These are phyloP conservation scores for Pestalotiopsis sp. DNA, from an alignment of 2,329 filamentous ascomycete genomes.

Conservation along the genomic window DNA sequence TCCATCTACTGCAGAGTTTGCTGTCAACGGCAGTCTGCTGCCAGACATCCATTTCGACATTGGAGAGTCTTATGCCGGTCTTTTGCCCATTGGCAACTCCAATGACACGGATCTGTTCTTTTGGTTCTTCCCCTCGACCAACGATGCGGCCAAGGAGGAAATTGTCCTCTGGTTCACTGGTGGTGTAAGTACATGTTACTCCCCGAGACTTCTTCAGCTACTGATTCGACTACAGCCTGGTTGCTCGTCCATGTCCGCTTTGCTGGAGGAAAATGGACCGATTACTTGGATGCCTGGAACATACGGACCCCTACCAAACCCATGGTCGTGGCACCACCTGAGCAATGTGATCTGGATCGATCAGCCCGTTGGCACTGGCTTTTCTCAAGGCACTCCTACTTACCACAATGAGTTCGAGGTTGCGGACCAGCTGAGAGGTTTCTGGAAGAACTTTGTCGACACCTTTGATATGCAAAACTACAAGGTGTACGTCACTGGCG, in stretches of 20 bases:
- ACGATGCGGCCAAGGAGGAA: conserved; percentile 44
- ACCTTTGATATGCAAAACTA: conserved; percentile 69
- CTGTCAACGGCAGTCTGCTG: conserved; percentile 64
- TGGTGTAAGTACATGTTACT: conserved; percentile 32
- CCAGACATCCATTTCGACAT: conserved; percentile 73
- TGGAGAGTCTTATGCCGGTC: conserved; percentile 66
- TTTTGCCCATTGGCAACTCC: conserved; percentile 56
- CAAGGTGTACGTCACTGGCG: conserved; percentile 75
- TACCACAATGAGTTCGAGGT: conserved; percentile 56
- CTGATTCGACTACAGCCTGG: conserved; percentile 21
- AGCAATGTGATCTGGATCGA: conserved; percentile 66
- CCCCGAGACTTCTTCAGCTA: not conserved
- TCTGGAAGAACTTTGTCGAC: conserved; percentile 70
- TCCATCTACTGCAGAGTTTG: conserved; percentile 40
- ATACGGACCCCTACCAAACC: conserved; percentile 52
- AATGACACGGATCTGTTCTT: conserved; percentile 55
- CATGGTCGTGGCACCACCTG: conserved; percentile 61
- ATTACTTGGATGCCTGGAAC: conserved; percentile 60
- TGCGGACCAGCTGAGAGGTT: conserved; percentile 61
- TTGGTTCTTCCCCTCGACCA: conserved; percentile 56
- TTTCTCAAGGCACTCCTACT: conserved; percentile 37
- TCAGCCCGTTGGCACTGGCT: conserved; percentile 37
- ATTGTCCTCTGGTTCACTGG: conserved; percentile 52
- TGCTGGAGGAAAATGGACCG: conserved; percentile 64
- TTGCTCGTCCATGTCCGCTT: conserved; percentile 52